Conservation (phyloP, 208 protist species). For the Trypanosoma platydactyli region DNA sequence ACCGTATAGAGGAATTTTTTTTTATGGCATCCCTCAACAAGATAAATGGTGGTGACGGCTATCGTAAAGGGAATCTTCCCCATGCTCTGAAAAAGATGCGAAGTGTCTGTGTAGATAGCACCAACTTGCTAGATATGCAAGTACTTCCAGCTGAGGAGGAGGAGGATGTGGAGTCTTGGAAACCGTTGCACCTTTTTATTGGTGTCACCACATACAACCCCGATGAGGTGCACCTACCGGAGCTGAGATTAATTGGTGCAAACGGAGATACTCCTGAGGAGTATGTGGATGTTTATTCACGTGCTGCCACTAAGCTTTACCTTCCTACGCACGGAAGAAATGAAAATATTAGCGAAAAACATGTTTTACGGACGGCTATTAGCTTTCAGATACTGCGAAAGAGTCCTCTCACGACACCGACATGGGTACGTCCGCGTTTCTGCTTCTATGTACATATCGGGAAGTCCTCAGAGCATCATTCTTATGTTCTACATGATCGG, state of each 20-base stretch:
- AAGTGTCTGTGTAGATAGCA: constrained; percentile 24
- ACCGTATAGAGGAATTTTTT: constrained; percentile 28
- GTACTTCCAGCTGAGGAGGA: constrained; percentile 46
- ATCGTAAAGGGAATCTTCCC: constrained; percentile 5
- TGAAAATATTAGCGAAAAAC: constrained; percentile 29
- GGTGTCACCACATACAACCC: constrained; percentile 54
- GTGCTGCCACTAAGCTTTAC: constrained; percentile 53
- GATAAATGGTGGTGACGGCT: constrained; percentile 7
- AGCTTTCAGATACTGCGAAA: constrained; percentile 51
- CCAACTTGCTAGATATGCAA: constrained; percentile 40
- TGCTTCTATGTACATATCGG: constrained; percentile 49
- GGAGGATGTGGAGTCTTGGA: constrained; percentile 36
- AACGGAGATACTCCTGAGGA: constrained; percentile 15
- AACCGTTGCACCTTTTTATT: constrained; percentile 51
- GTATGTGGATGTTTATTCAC: constrained; percentile 18
- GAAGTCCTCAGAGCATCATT: constrained; percentile 27
- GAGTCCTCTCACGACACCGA: constrained; percentile 9
- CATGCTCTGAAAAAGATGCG: neutral
- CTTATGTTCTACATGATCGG: constrained; percentile 54
- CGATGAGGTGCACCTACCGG: constrained; percentile 37
- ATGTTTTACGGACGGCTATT: constrained; percentile 52
- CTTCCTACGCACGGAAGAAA: constrained; percentile 55
- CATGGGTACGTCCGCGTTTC: constrained; percentile 49
- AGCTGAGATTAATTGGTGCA: constrained; percentile 7
- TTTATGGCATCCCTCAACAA: constrained; percentile 36